Percentiles rank a stretch among this genome's conserved stretches.
These are phyloP conservation scores for Kurtzmaniella fragi DNA, from an alignment of 805 yeast species.

Conservation along the genomic window DNA sequence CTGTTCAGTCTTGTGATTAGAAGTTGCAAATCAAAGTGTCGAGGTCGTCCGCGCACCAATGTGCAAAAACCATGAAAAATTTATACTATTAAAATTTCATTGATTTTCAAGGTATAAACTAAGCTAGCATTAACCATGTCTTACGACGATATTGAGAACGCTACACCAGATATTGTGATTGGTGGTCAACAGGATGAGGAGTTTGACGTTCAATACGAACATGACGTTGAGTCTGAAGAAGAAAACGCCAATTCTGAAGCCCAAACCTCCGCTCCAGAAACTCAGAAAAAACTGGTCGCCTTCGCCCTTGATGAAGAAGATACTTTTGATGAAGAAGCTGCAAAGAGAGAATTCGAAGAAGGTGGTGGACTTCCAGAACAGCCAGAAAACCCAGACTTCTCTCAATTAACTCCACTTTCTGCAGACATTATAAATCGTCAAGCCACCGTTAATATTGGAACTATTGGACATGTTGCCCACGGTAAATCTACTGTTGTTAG, in stretches of 20 bases:
- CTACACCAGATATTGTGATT: conserved; percentile 79
- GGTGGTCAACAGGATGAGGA: conserved; percentile 44
- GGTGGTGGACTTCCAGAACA: conserved; percentile 99
- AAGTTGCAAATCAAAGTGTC: too few relatives aligned
- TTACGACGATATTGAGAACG: conserved; percentile 74
- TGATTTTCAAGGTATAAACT: not conserved
- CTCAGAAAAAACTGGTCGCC: conserved; percentile 68
- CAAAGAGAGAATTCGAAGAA: conserved; percentile 85
- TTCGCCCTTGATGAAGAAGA: conserved; percentile 69
- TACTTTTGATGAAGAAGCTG: conserved; percentile 69
- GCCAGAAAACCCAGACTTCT: conserved; percentile 83
- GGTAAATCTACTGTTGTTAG: conserved; percentile 92
- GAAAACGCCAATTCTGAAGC: conserved; percentile 35
- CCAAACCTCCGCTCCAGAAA: conserved; percentile 3
- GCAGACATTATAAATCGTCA: conserved; percentile 97
- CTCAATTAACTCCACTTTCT: conserved; percentile 76
- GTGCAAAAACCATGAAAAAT: conserved; percentile 5
- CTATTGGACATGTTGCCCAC: conserved; percentile 95
- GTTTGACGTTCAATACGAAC: conserved; percentile 47
- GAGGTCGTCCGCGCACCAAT: too few relatives aligned
- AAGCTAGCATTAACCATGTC: conserved; percentile 42
- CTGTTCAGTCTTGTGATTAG: too few relatives aligned
- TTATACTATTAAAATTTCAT: not conserved
- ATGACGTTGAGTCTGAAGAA: conserved; percentile 41
- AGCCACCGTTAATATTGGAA: conserved; percentile 98